phyloP scores from a whole-genome alignment of 805 yeast species.

The Spathaspora arborariae region DNA sequence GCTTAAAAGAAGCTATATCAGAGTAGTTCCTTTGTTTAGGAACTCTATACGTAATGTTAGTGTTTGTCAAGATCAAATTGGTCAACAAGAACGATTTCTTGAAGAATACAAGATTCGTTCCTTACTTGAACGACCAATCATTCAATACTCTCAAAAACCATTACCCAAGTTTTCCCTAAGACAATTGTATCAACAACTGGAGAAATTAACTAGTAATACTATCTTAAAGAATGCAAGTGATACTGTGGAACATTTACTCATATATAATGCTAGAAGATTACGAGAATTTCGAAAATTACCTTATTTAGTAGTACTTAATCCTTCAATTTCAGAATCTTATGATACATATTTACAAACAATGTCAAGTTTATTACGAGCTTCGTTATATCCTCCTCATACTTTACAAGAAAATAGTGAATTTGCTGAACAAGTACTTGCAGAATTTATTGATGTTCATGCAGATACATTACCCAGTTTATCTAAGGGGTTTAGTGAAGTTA shows the following conservation, averaged over 20 bases:
- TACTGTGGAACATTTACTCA: conserved; percentile 54
- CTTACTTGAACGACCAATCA: conserved; percentile 54
- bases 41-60: not conserved
- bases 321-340: conserved; percentile 77
- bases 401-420: conserved; percentile 53
- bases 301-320: conserved; percentile 80
- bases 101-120: conserved; percentile 56
- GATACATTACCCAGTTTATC: conserved; percentile 82
- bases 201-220: conserved; percentile 33
- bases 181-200: conserved; percentile 42
- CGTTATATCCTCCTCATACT: conserved; percentile 38
- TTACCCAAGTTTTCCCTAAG: conserved; percentile 52
- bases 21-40: not conserved
- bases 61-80: conserved; percentile 2
- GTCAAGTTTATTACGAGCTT: conserved; percentile 31
- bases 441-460: conserved; percentile 70
- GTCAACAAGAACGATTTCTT: conserved; percentile 36
- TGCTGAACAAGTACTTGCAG: conserved; percentile 44
- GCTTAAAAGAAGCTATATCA: not conserved
- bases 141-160: conserved; percentile 50
- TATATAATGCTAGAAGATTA: conserved; percentile 67
- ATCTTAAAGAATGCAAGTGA: conserved; percentile 46
- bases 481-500: conserved; percentile 73
- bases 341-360: conserved; percentile 69
- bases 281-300: conserved; percentile 72